A percentile compares a stretch with the other conserved stretches of the same genome.
Evolutionary conservation across 352 stramenopile genomes (phyloP).

Genomic region (Phytophthora litchii): DNA sequence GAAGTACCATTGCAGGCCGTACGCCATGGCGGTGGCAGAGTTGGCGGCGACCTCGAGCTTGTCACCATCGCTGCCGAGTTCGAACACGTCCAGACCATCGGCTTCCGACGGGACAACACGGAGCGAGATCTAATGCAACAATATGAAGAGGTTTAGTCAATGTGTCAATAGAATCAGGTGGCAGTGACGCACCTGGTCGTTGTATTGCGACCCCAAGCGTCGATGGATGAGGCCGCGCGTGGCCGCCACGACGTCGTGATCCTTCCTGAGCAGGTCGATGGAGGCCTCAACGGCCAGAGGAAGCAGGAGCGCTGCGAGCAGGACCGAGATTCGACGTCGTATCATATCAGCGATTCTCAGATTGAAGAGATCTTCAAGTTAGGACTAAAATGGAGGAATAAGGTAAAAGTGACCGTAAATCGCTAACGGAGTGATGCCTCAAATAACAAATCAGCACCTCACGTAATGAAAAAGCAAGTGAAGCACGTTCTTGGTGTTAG

Average conservation of each 20-base stretch:
- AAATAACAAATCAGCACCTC: not conserved
- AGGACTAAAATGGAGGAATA: not conserved
- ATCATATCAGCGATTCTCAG: constrained; percentile 28
- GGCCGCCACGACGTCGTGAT: constrained; percentile 54
- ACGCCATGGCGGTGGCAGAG: constrained; percentile 69
- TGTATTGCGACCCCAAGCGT: constrained; percentile 56
- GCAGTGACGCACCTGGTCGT: constrained; percentile 53
- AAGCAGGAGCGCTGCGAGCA: constrained; percentile 26
- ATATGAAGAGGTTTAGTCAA: constrained; percentile 11
- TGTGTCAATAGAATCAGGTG: not conserved
- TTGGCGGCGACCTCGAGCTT: constrained; percentile 63
- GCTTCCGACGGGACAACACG: constrained; percentile 42
- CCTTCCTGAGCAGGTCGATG: constrained; percentile 21
- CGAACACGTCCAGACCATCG: constrained; percentile 68
- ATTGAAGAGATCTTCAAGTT: constrained; percentile 10
- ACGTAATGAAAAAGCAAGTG: not conserved
- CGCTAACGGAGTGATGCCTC: not conserved
- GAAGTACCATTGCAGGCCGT: constrained; percentile 80
- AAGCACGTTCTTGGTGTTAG: too few relatives aligned
- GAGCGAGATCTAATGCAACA: constrained; percentile 52
- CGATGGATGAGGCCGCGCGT: constrained; percentile 63
- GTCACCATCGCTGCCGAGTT: constrained; percentile 47
- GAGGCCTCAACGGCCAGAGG: constrained; percentile 17
- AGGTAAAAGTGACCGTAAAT: not conserved
- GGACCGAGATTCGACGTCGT: constrained; percentile 1